Base-by-base conservation (phyloP, 2,329 filamentous ascomycete species). In the Simplicillium sp. region DNA sequence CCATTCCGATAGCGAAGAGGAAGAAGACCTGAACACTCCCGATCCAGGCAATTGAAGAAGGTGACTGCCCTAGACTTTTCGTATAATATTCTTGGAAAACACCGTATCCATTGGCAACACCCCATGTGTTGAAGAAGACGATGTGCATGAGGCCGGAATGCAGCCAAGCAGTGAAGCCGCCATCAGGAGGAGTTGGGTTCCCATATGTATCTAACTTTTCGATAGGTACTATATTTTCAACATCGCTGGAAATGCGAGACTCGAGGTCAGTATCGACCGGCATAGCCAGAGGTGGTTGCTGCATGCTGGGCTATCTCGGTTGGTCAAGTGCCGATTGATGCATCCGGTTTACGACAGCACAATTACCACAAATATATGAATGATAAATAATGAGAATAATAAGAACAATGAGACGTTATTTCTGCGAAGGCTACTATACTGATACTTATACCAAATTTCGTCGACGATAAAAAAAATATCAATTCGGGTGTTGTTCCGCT, bases 31-130 rank as follows among this genome's bases (percentile, higher is more conserved):
- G 66, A 1, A 68, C 52, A 12, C 61, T 64, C 4, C 66, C 66
- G 20, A 69, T 67, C 63, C 65, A 67, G 3, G 65, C 64, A 25
- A 70, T 65, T 6, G 57, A 51, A 1, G 62, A 64, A 2, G 59
- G 55, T 1, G 56, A 47, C 17, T 56, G 50, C 5, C 50, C 41
- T 3, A 66, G 49, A 2, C 50, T 55, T 17, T 57, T 44, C 1
- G 55, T 60, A 46, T 70, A 71, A 45, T 70, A 69, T 13, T 62
- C 56, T 42, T 71, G 66, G 40, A 68, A 71, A 7, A 62, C 58
- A 3, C 67, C 67, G 42, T 65, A 67, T 12, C 58, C 62, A 43
- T 69, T 68, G 20, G 67, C 56, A 34, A 68, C 62, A n/a, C 67
- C 67, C 65, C 65, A 67, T 4, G 64, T 65, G 29, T 64, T 61